phyloP scores from a whole-genome alignment of 2,329 filamentous ascomycete species.

The Hypoxylon sp. region DNA sequence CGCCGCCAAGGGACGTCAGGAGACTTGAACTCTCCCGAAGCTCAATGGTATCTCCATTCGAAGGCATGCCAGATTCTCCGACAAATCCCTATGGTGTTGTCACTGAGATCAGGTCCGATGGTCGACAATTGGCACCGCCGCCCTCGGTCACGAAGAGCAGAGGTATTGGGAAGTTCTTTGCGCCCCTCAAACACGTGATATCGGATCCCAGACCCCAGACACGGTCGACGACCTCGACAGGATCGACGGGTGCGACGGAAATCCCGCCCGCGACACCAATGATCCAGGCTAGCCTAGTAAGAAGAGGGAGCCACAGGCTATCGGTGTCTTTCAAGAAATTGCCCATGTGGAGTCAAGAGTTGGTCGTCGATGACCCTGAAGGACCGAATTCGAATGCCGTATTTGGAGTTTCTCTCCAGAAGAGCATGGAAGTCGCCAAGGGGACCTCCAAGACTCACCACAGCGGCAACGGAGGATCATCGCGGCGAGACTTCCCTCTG shows the following conservation, averaged over 20 bases:
- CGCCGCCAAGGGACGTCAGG: slow-evolving; percentile 51
- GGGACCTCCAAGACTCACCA: slow-evolving; percentile 56
- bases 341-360: slow-evolving; percentile 50
- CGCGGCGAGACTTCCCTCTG: slow-evolving; percentile 56
- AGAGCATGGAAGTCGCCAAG: slow-evolving; percentile 56
- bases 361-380: slow-evolving; percentile 44
- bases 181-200: slow-evolving; percentile 44
- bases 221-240: slow-evolving; percentile 43
- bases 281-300: slow-evolving; percentile 48
- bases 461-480: slow-evolving; percentile 50
- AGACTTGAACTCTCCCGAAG: slow-evolving; percentile 45
- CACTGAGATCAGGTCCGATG: slow-evolving; percentile 45
- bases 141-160: slow-evolving; percentile 30
- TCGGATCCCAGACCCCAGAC: slow-evolving; percentile 44
- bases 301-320: slow-evolving; percentile 47
- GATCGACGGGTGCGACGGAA: slow-evolving; percentile 36
- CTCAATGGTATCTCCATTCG: slow-evolving; percentile 46
- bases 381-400: slow-evolving; percentile 49
- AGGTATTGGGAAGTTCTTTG: slow-evolving; percentile 45
- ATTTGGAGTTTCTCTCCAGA: slow-evolving; percentile 56
- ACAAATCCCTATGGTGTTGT: slow-evolving; percentile 42
- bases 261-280: slow-evolving; percentile 44
- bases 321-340: slow-evolving; percentile 52
- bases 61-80: slow-evolving; percentile 29
- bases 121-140: slow-evolving; percentile 16